phyloP scores from a whole-genome alignment of 768 basidiomycete genomes.

The Boletus sp. region DNA sequence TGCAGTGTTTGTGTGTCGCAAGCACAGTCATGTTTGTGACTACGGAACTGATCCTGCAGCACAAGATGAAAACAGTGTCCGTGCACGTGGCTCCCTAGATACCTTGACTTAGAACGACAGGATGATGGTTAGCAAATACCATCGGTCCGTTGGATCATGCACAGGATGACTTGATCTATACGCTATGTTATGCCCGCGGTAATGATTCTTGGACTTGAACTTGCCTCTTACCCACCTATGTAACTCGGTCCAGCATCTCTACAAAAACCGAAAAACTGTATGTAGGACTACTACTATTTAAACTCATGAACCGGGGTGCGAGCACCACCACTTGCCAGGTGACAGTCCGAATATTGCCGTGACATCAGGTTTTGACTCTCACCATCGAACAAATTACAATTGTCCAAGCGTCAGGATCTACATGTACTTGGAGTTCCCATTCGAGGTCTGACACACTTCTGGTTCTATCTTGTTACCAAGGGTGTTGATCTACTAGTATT shows the following conservation, averaged over 20 bases:
- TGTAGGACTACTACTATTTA: neutral
- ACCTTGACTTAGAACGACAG: neutral
- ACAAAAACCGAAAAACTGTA: neutral
- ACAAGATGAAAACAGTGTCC: neutral
- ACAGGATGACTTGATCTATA: neutral
- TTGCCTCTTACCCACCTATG: neutral
- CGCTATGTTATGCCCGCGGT: neutral
- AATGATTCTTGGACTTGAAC: neutral
- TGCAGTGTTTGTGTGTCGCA: slow-evolving; percentile 17
- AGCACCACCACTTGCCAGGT: neutral
- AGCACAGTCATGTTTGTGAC: slow-evolving; percentile 15
- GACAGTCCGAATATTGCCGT: neutral
- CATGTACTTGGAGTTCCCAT: too few species aligned
- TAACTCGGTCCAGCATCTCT: neutral
- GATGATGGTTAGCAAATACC: neutral
- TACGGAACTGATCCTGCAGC: slow-evolving; percentile 8
- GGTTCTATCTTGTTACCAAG: too few species aligned
- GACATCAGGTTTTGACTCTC: too few species aligned
- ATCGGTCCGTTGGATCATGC: neutral
- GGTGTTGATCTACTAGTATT: too few species aligned
- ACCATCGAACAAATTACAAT: too few species aligned
- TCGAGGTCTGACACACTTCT: too few species aligned
- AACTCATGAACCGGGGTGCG: neutral
- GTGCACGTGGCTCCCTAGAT: neutral
- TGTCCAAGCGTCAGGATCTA: too few species aligned